Evolutionary conservation across 345 rosid species (phyloP).

Genomic region (Nephelium lappaceum): DNA sequence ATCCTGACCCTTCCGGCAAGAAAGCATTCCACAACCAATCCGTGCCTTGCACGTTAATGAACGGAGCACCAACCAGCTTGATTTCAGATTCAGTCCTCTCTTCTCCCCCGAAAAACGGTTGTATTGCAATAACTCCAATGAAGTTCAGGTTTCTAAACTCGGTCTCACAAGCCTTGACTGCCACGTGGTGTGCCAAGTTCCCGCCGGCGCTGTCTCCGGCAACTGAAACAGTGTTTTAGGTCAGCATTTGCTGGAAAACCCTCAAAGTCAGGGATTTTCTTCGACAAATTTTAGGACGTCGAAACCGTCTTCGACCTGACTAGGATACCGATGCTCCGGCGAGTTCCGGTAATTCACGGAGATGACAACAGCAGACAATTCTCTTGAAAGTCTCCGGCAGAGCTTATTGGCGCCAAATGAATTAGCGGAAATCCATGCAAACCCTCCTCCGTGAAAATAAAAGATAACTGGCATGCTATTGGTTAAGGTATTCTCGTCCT

Average conservation of each 20-base stretch:
- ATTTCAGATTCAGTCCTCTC: slow-evolving; percentile 18
- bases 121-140: not conserved
- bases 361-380: slow-evolving; percentile 26
- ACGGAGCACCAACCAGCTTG: not conserved
- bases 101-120: slow-evolving; percentile 38
- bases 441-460: slow-evolving; percentile 50
- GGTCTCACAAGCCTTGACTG: not conserved
- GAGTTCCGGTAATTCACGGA: slow-evolving; percentile 44
- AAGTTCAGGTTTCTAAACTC: slow-evolving; percentile 10
- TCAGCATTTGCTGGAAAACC: slow-evolving; percentile 12
- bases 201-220: slow-evolving; percentile 28
- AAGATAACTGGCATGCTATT: slow-evolving; percentile 28
- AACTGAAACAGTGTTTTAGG: slow-evolving; percentile 18
- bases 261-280: not conserved
- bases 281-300: slow-evolving; percentile 37
- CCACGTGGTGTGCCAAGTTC: slow-evolving; percentile 10
- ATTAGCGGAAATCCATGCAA: slow-evolving; percentile 34
- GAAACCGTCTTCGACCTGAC: slow-evolving; percentile 39
- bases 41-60: not conserved
- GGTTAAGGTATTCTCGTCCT: not conserved
- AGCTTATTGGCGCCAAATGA: slow-evolving; percentile 24
- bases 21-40: slow-evolving; percentile 36
- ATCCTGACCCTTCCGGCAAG: slow-evolving; percentile 27
- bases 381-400: slow-evolving; percentile 36
- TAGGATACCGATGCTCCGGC: slow-evolving; percentile 42